phyloP scores from a whole-genome alignment of 1,284 basidiomycete genomes.

The Cryptococcus amylolentus region DNA sequence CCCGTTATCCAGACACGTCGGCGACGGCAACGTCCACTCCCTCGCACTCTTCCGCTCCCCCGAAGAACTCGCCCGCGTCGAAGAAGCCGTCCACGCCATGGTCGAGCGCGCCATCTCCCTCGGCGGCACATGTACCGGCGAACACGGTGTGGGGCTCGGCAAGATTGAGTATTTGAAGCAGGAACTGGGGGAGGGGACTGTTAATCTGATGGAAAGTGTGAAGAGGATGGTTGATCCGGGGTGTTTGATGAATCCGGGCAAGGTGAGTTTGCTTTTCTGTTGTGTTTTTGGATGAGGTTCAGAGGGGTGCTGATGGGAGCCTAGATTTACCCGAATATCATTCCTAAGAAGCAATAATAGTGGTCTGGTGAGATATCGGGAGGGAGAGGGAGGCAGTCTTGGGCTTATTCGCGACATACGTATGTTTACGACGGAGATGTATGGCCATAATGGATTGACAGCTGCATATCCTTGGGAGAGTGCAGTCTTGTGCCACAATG shows the following conservation, averaged over 20 bases:
- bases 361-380: too few species aligned
- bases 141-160: slow-evolving; percentile 79
- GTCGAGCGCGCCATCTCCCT: slow-evolving; percentile 52
- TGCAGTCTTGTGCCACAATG: too few species aligned
- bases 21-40: slow-evolving; percentile 63
- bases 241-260: slow-evolving; percentile 76
- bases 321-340: slow-evolving; percentile 43
- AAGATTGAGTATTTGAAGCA: slow-evolving; percentile 63
- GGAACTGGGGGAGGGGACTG: slow-evolving; percentile 73
- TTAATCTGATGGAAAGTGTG: slow-evolving; percentile 72
- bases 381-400: too few species aligned
- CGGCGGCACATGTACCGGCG: slow-evolving; percentile 59
- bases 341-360: slow-evolving; percentile 16
- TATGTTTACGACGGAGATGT: too few species aligned
- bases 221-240: slow-evolving; percentile 71
- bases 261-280: slow-evolving; percentile 45
- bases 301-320: background rate
- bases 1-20: slow-evolving; percentile 67
- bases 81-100: slow-evolving; percentile 52
- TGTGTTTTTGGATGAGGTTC: background rate
- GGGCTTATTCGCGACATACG: too few species aligned
- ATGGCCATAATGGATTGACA: too few species aligned
- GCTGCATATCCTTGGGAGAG: too few species aligned
- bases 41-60: slow-evolving; percentile 36
- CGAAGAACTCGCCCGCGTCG: slow-evolving; percentile 45